Percentiles rank a stretch among this genome's conserved stretches.
Evolutionary conservation across 352 stramenopile species (phyloP).

Genomic region (Pythium phragmitis): DNA sequence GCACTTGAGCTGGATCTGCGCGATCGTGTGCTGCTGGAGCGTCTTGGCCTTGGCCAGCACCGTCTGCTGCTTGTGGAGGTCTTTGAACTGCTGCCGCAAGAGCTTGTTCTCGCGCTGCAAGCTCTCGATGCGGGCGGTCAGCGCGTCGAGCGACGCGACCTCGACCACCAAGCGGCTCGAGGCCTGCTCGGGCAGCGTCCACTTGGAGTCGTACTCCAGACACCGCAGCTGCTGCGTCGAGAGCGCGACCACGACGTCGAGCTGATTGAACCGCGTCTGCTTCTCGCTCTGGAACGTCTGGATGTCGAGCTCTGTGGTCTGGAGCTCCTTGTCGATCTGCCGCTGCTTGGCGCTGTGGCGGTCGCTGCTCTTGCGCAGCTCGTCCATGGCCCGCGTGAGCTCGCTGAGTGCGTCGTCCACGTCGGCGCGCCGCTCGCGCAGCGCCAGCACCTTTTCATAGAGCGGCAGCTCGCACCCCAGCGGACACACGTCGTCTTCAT

Average conservation of each 20-base stretch:
- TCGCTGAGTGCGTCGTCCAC: slow-evolving; percentile 89
- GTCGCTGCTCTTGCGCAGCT: slow-evolving; percentile 87
- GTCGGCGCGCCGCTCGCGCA: slow-evolving; percentile 91
- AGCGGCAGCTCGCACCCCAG: slow-evolving; percentile 85
- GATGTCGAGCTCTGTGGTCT: slow-evolving; percentile 86
- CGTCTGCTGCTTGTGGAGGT: slow-evolving; percentile 87
- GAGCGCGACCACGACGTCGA: slow-evolving; percentile 81
- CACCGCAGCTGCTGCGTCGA: slow-evolving; percentile 74
- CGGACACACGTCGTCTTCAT: slow-evolving; percentile 91
- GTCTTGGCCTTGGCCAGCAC: slow-evolving; percentile 81
- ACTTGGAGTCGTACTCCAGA: slow-evolving; percentile 31
- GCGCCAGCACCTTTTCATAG: slow-evolving; percentile 91
- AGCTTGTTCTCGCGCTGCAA: slow-evolving; percentile 84
- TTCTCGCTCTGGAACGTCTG: slow-evolving; percentile 93
- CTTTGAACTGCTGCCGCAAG: slow-evolving; percentile 86
- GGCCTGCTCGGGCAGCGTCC: slow-evolving; percentile 55
- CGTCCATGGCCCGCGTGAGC: slow-evolving; percentile 83
- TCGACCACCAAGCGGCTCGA: slow-evolving; percentile 72
- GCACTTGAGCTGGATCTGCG: slow-evolving; percentile 57
- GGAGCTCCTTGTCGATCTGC: slow-evolving; percentile 92
- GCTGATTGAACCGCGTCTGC: slow-evolving; percentile 88
- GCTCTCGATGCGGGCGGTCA: slow-evolving; percentile 74
- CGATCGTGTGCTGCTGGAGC: slow-evolving; percentile 65
- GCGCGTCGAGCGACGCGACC: slow-evolving; percentile 48
- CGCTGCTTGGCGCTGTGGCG: slow-evolving; percentile 81